These are phyloP conservation scores for Saposhnikovia divaricata DNA, from an alignment of 129 eudicot species.

Conservation along the genomic window DNA sequence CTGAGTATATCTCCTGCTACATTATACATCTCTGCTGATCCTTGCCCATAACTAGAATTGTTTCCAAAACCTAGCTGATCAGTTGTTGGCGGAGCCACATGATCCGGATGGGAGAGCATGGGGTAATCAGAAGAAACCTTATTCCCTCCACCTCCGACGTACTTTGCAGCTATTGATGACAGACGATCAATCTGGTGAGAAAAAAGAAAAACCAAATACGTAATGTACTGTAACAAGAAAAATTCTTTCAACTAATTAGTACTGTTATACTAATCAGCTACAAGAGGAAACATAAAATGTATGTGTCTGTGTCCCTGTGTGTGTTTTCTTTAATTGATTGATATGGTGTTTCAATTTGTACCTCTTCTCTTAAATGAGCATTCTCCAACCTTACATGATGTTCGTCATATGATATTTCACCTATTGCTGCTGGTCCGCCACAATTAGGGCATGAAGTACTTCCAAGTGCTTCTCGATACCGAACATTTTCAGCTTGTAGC, in stretches of 20 bases:
- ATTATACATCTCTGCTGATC: conserved; percentile 29
- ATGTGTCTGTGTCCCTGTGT: background rate
- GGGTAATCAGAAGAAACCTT: conserved; percentile 38
- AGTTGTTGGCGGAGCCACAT: conserved; percentile 22
- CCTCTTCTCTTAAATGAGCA: conserved; percentile 51
- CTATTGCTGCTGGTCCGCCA: conserved; percentile 52
- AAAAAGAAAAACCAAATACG: background rate
- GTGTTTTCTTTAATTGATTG: background rate
- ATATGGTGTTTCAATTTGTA: background rate
- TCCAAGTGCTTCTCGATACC: conserved; percentile 43
- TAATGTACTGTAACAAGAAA: background rate
- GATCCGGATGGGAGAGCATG: conserved; percentile 19
- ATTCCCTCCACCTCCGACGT: conserved; percentile 59
- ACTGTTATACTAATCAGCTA: background rate
- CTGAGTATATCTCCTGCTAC: conserved; percentile 34
- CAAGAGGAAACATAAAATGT: background rate
- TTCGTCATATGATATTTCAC: conserved; percentile 56
- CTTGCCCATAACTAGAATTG: conserved; percentile 13
- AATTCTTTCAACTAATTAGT: background rate
- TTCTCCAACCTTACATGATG: conserved; percentile 54
- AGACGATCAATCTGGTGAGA: conserved; percentile 57
- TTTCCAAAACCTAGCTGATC: conserved; percentile 25
- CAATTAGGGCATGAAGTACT: conserved; percentile 50
- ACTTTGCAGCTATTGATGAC: conserved; percentile 70
- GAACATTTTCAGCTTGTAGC: conserved; percentile 54